Base-by-base conservation (phyloP, 2,329 filamentous ascomycete genomes). In the Zymoseptoria crescenta region DNA sequence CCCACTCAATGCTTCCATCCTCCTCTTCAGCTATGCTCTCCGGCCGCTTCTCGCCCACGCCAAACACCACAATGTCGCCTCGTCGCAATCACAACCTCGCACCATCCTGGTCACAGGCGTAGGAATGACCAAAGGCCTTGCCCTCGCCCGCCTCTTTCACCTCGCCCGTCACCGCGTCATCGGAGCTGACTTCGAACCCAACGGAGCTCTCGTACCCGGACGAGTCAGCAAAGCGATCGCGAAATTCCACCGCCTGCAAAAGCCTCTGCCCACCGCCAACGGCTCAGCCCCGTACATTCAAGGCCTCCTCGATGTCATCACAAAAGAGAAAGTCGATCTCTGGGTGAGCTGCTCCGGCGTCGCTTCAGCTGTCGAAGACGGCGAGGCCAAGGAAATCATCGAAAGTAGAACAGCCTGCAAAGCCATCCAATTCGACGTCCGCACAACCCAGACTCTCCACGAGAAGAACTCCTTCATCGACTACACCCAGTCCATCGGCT, bases 271-370 rank as follows among this genome's bases (percentile, higher is more conserved):
- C 16, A 70, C 24, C 65, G 63, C 28, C 72, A 19, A 69, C 56
- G 64, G 73, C 57, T 62, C 67, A 4, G 75, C 78, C 9, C 54
- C 73, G 1, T 90, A 91, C 66, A 77, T 82, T 13, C 73, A 78
- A 13, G 74, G 76, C 0, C 71, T 91, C 3, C 70, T 88, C 1
- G 73, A 82, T 8, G 79, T 91, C 27, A 77, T 90, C 49, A 69
- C 77, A 5, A 70, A 74, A 0, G 86, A 91, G 62, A 76, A 79
- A 0, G 80, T 89, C 4, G 82, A 89, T 58, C 73, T 91, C 2
- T 92, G 88, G 87, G 82, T 91, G 2, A 85, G 83, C 20, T 89
- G 87, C 66, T 89, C 87, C 0, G 85, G 84, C n/a, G 83, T 87
- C 8, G 79, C 81, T 1, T 83, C 81, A 0, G 85, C 84, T 0